Conservation (phyloP, 2,329 filamentous ascomycete species). For the Fonsecaea nubica region DNA sequence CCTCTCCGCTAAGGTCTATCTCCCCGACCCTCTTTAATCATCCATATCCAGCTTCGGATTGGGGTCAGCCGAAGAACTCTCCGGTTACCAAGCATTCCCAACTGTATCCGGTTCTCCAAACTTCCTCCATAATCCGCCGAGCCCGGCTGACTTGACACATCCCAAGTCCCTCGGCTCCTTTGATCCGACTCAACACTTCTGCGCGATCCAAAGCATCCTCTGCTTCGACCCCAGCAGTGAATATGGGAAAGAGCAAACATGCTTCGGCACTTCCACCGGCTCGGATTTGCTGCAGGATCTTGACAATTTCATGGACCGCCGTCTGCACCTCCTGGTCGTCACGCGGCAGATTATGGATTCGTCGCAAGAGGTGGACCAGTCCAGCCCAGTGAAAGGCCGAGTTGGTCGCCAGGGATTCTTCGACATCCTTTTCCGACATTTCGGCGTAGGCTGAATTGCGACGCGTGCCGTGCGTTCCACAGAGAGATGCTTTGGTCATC, state of each 20-base stretch:
- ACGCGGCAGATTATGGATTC: conserved; percentile 69
- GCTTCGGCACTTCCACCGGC: conserved; percentile 74
- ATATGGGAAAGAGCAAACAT: conserved; percentile 79
- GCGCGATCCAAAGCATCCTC: conserved; percentile 61
- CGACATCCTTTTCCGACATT: conserved; percentile 64
- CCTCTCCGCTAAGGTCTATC: not conserved
- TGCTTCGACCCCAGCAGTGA: conserved; percentile 80
- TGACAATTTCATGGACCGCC: conserved; percentile 68
- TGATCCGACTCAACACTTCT: conserved; percentile 70
- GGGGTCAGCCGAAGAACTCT: conserved; percentile 69
- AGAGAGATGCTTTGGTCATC: conserved; percentile 38
- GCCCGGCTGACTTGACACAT: conserved; percentile 75
- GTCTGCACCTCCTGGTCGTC: conserved; percentile 66
- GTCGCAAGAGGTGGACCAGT: conserved; percentile 75
- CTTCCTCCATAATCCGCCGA: conserved; percentile 69
- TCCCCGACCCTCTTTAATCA: not conserved
- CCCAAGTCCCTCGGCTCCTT: conserved; percentile 72
- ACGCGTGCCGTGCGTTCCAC: conserved; percentile 23
- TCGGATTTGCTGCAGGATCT: conserved; percentile 64
- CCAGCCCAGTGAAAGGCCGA: conserved; percentile 81
- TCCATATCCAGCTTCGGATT: not conserved
- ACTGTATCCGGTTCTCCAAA: conserved; percentile 70
- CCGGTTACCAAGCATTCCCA: conserved; percentile 70
- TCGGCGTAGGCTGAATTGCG: conserved; percentile 50
- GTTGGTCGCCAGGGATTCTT: conserved; percentile 74